Conservation (phyloP, 805 yeast species). For the Metschnikowia baotianmanensis region DNA sequence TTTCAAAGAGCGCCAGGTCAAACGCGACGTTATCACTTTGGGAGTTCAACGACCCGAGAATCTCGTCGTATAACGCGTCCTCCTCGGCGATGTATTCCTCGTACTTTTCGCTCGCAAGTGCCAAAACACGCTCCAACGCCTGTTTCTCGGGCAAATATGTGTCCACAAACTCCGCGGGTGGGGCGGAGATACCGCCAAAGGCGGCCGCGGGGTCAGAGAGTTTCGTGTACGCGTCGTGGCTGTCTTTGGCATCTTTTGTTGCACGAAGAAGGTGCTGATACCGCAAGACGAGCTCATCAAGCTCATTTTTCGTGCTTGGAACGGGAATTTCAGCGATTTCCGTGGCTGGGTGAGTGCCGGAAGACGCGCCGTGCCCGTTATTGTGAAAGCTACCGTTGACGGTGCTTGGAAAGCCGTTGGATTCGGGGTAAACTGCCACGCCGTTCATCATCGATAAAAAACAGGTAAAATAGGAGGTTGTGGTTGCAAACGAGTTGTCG, state of each 20-base stretch:
- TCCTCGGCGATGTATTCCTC: constrained; percentile 24
- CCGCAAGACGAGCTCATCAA: constrained; percentile 17
- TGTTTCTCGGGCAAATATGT: constrained; percentile 23
- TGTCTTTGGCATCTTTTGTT: constrained; percentile 20
- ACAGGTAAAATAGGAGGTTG: too few species aligned
- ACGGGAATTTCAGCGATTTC: constrained; percentile 8
- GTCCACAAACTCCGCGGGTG: constrained; percentile 21
- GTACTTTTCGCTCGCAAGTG: constrained; percentile 27
- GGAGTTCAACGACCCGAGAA: constrained; percentile 16
- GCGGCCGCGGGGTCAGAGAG: constrained; percentile 6
- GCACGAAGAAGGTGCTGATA: constrained; percentile 20
- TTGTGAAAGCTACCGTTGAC: too few species aligned
- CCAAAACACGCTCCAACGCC: constrained; percentile 31
- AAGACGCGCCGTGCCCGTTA: too few species aligned
- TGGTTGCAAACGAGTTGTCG: too few species aligned
- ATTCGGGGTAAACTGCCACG: constrained; percentile 3
- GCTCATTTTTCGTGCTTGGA: constrained; percentile 16
- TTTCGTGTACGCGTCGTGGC: constrained; percentile 16
- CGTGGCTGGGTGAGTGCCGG: too few species aligned
- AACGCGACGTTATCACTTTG: constrained; percentile 15
- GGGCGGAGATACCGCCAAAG: neutral
- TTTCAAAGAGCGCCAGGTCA: constrained; percentile 37
- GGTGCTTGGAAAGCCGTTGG: constrained; percentile 6
- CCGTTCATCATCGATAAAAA: constrained; percentile 9
- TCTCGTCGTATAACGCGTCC: constrained; percentile 20